A percentile compares a stretch with the other conserved stretches of the same genome.
Evolutionary conservation across 2,329 filamentous ascomycete species (phyloP).

Genomic region (Westerdykella ornata): DNA sequence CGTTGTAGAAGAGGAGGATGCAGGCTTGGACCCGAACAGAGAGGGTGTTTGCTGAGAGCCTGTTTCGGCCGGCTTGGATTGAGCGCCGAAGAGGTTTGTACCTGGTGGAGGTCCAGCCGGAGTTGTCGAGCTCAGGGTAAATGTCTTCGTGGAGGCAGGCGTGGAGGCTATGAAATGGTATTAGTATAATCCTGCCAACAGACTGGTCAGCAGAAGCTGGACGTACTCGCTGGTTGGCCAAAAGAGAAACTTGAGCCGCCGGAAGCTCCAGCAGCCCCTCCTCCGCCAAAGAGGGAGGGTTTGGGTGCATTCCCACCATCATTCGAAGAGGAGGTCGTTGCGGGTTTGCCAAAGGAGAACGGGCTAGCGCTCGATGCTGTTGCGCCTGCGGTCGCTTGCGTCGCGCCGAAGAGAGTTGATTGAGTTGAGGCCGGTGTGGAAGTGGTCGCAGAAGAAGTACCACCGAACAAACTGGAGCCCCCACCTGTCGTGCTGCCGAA

Average conservation of each 20-base stretch:
- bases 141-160: conserved; percentile 33
- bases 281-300: conserved; percentile 21
- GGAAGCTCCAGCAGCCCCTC: conserved; percentile 9
- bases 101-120: conserved; percentile 36
- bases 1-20: conserved; percentile 21
- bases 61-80: conserved; percentile 11
- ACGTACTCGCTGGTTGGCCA: conserved; percentile 13
- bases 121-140: conserved; percentile 34
- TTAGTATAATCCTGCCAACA: neutral
- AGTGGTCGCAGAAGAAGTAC: conserved; percentile 11
- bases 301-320: conserved; percentile 17
- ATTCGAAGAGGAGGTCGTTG: conserved; percentile 12
- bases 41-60: conserved; percentile 10
- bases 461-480: conserved; percentile 22
- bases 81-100: conserved; percentile 22
- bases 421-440: conserved; percentile 19
- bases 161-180: conserved; percentile 20
- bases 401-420: conserved; percentile 26
- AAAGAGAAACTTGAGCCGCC: conserved; percentile 17
- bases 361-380: conserved; percentile 6
- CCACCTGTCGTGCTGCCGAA: conserved; percentile 11
- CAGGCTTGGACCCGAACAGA: conserved; percentile 23
- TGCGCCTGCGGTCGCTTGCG: conserved; percentile 19
- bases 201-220: neutral
- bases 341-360: conserved; percentile 8